A percentile compares a stretch with the other conserved stretches of the same genome.
These are phyloP conservation scores for Nakazawaea anatomiae DNA, from an alignment of 805 yeast genomes.

Conservation along the genomic window DNA sequence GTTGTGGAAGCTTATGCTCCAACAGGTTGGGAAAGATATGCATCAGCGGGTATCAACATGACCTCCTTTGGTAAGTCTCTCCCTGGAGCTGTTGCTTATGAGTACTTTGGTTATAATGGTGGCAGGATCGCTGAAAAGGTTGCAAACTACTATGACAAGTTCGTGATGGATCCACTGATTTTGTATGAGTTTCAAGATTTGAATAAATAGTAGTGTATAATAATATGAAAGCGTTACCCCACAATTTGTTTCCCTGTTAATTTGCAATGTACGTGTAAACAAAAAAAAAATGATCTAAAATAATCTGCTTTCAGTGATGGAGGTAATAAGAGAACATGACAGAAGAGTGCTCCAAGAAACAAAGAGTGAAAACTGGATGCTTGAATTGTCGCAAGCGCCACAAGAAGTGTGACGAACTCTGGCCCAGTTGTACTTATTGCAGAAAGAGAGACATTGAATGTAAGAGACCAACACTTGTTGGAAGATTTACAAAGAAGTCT, in stretches of 20 bases:
- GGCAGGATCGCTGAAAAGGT: slow-evolving; percentile 22
- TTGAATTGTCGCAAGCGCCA: slow-evolving; percentile 46
- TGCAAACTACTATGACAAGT: slow-evolving; percentile 17
- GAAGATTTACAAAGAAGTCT: background rate
- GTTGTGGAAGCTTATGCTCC: slow-evolving; percentile 30
- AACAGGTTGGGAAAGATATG: slow-evolving; percentile 30
- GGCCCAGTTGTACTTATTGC: slow-evolving; percentile 38
- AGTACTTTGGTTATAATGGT: slow-evolving; percentile 25
- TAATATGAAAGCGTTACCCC: background rate
- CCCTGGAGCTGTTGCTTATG: slow-evolving; percentile 26
- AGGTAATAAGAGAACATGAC: background rate
- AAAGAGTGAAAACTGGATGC: slow-evolving; percentile 31
- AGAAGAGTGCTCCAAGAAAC: background rate
- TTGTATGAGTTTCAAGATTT: background rate
- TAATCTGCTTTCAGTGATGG: too few species aligned
- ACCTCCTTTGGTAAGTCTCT: slow-evolving; percentile 28
- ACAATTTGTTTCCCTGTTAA: background rate
- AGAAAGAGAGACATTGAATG: slow-evolving; percentile 19
- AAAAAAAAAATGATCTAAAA: too few species aligned
- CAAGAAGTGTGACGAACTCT: slow-evolving; percentile 46
- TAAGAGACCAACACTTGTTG: slow-evolving; percentile 3
- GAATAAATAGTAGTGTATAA: background rate
- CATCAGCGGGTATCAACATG: slow-evolving; percentile 28
- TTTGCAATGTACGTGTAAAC: too few species aligned
- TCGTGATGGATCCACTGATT: background rate